Conservation (phyloP, 108 stramenopile species). For the Nannochloropsis salina region DNA sequence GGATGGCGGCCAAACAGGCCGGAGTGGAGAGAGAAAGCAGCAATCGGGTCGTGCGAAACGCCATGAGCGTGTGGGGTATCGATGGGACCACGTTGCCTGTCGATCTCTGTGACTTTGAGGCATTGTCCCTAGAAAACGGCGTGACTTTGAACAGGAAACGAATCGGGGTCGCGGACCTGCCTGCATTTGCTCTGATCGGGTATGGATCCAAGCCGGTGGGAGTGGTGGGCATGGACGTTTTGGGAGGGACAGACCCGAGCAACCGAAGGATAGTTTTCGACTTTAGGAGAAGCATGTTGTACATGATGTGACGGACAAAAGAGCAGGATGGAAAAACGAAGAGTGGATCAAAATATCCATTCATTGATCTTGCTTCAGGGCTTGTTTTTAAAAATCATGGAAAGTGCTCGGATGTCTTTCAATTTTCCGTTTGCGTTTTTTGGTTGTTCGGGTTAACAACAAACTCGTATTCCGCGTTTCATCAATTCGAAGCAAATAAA, state of each 20-base stretch:
- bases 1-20: not conserved
- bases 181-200: not conserved
- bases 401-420: too few relatives aligned
- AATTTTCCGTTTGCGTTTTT: too few relatives aligned
- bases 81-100: not conserved
- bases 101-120: not conserved
- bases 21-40: conserved; percentile 3
- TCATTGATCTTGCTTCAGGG: too few relatives aligned
- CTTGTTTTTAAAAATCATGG: too few relatives aligned
- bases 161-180: not conserved
- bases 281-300: not conserved
- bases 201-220: not conserved
- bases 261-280: conserved; percentile 11
- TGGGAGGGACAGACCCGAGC: not conserved
- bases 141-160: not conserved
- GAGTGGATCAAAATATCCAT: too few relatives aligned
- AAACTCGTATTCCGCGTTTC: too few relatives aligned
- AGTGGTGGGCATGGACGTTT: conserved; percentile 7
- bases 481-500: too few relatives aligned
- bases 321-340: too few relatives aligned
- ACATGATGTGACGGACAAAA: not conserved
- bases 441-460: too few relatives aligned
- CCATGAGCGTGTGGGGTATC: conserved; percentile 8
- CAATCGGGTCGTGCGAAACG: not conserved
- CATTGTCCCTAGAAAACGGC: not conserved